Evolutionary conservation across 2,329 filamentous ascomycete species (phyloP).

Genomic region (Clonostachys rhizophaga): DNA sequence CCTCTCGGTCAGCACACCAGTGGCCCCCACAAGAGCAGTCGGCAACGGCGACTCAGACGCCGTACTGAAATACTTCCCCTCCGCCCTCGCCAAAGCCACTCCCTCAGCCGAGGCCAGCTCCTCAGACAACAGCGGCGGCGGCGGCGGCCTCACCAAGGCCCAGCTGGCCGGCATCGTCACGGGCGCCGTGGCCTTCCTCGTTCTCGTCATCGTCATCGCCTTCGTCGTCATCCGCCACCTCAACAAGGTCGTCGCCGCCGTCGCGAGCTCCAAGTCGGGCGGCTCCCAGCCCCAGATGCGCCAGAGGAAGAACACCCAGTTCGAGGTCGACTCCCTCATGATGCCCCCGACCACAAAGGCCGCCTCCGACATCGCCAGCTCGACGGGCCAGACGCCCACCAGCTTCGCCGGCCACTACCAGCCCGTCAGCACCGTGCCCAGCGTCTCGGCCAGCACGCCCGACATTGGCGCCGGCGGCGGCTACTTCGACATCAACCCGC

Average conservation of each 20-base stretch:
- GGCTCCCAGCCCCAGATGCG: slow-evolving; percentile 25
- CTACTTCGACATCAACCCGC: slow-evolving; percentile 17
- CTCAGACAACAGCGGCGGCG: slow-evolving; percentile 12
- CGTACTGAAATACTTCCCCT: slow-evolving; percentile 38
- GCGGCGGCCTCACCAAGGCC: slow-evolving; percentile 26
- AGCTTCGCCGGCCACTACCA: slow-evolving; percentile 14
- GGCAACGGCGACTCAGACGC: slow-evolving; percentile 2
- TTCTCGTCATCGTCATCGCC: slow-evolving; percentile 39
- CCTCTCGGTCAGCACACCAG: slow-evolving; percentile 31
- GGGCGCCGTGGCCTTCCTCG: slow-evolving; percentile 40
- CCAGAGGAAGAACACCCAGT: slow-evolving; percentile 31
- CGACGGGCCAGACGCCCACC: slow-evolving; percentile 14
- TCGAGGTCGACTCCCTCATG: slow-evolving; percentile 32
- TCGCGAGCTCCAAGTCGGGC: slow-evolving; percentile 18
- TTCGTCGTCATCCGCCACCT: slow-evolving; percentile 46
- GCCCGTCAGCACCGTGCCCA: slow-evolving; percentile 9
- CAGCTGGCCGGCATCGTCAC: slow-evolving; percentile 50
- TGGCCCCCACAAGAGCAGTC: slow-evolving; percentile 15
- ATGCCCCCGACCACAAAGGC: slow-evolving; percentile 4
- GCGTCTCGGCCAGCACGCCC: slow-evolving; percentile 5
- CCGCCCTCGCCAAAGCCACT: slow-evolving; percentile 32
- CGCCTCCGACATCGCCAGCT: slow-evolving; percentile 14
- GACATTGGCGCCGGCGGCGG: slow-evolving; percentile 7
- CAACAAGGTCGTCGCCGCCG: slow-evolving; percentile 35
- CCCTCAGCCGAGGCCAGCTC: slow-evolving; percentile 17